These are phyloP conservation scores for Lanmaoa rubissima DNA, from an alignment of 768 basidiomycete genomes.

Conservation along the genomic window DNA sequence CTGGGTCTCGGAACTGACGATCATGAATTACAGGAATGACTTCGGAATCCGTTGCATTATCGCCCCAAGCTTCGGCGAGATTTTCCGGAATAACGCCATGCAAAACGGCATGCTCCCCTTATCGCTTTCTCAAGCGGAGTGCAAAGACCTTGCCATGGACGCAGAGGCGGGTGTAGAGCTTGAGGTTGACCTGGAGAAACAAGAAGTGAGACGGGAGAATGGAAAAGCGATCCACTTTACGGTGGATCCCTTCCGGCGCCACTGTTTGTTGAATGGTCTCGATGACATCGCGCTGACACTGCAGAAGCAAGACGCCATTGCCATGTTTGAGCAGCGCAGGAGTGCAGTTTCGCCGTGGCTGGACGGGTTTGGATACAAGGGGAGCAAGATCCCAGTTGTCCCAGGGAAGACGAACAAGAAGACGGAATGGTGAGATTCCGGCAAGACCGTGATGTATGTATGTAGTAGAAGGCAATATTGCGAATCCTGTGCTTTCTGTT, in stretches of 20 bases:
- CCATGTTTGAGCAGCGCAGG: slow-evolving; percentile 74
- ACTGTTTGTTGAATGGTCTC: too few species aligned
- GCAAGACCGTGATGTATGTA: too few species aligned
- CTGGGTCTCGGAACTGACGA: slow-evolving; percentile 2
- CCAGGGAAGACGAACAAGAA: slow-evolving; percentile 41
- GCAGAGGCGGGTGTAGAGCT: slow-evolving; percentile 73
- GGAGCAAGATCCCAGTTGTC: slow-evolving; percentile 64
- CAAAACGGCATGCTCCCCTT: slow-evolving; percentile 93
- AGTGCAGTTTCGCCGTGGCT: slow-evolving; percentile 91
- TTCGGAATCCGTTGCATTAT: slow-evolving; percentile 89
- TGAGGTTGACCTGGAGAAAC: slow-evolving; percentile 81
- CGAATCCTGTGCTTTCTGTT: too few species aligned
- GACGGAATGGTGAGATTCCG: slow-evolving; percentile 66
- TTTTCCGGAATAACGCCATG: slow-evolving; percentile 87
- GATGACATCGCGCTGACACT: slow-evolving; percentile 67
- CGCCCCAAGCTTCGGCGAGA: slow-evolving; percentile 88
- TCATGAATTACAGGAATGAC: slow-evolving; percentile 55
- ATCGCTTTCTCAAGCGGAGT: slow-evolving; percentile 62
- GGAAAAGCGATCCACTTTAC: slow-evolving; percentile 77
- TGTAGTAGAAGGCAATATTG: too few species aligned
- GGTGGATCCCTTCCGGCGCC: slow-evolving; percentile 81
- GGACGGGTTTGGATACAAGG: slow-evolving; percentile 91
- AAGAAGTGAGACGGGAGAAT: slow-evolving; percentile 72
- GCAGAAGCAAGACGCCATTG: slow-evolving; percentile 72
- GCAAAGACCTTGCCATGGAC: slow-evolving; percentile 71